These are phyloP conservation scores for Candida gigantensis DNA, from an alignment of 1,139 yeast species.

Conservation along the genomic window DNA sequence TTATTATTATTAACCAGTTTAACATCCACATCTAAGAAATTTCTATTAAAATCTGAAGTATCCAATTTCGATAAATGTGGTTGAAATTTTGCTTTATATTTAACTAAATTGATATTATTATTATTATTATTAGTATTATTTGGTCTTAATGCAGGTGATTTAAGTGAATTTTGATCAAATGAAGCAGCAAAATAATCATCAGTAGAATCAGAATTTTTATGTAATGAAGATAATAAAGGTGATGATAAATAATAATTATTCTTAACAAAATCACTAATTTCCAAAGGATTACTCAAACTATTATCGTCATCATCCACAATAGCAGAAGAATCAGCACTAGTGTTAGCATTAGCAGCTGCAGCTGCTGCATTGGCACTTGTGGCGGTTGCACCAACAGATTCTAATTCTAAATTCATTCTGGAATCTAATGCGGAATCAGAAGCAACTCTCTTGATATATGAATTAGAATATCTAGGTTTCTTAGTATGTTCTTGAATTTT, in stretches of 20 bases:
- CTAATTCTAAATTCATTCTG: conserved; percentile 5
- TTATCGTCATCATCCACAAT: conserved; percentile 11
- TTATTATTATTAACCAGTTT: background rate
- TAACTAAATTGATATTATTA: conserved; percentile 2
- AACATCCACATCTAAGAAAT: conserved; percentile 7
- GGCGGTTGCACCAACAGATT: too few species aligned
- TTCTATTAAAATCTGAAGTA: conserved; percentile 11
- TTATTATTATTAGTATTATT: background rate
- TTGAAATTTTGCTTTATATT: conserved; percentile 14
- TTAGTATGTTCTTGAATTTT: conserved; percentile 21
- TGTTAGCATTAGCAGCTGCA: background rate
- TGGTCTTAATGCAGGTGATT: conserved; percentile 2
- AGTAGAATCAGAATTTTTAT: conserved; percentile 9
- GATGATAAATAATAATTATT: conserved; percentile 42
- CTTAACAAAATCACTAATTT: conserved; percentile 30
- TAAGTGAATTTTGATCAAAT: conserved; percentile 1
- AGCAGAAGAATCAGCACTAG: background rate
- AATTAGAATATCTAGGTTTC: conserved; percentile 44
- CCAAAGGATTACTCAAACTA: conserved; percentile 7
- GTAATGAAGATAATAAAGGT: conserved; percentile 35
- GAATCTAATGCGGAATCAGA: conserved; percentile 31
- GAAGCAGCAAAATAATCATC: conserved; percentile 7
- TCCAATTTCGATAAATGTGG: conserved; percentile 10
- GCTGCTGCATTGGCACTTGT: background rate
- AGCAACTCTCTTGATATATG: conserved; percentile 37